Conservation (phyloP, 495 filamentous ascomycete species). For the Xylaria nigripes region DNA sequence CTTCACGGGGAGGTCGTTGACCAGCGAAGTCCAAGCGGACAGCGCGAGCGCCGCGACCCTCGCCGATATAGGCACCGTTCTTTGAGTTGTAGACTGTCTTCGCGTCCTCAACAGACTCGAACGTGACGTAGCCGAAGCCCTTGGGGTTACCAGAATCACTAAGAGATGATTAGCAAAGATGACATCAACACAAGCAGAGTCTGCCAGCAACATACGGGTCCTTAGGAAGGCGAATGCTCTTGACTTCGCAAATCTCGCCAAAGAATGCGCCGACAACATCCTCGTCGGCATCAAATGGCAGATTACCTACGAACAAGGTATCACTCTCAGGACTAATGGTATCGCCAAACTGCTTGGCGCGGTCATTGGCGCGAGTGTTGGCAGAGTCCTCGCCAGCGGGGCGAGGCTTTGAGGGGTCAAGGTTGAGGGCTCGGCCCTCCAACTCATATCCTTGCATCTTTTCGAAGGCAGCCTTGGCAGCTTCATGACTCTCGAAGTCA, state of each 20-base stretch:
- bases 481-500: constrained; percentile 65
- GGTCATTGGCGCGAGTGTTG: constrained; percentile 53
- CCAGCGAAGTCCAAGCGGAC: constrained; percentile 86
- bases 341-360: constrained; percentile 74
- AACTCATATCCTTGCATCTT: constrained; percentile 73
- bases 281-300: constrained; percentile 77
- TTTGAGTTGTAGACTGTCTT: constrained; percentile 65
- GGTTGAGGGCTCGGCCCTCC: constrained; percentile 78
- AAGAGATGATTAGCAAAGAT: constrained; percentile 29
- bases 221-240: constrained; percentile 81
- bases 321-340: constrained; percentile 63
- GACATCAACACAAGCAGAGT: not conserved
- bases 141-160: constrained; percentile 79
- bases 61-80: constrained; percentile 66
- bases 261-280: constrained; percentile 68
- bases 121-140: constrained; percentile 92
- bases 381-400: constrained; percentile 42
- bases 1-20: constrained; percentile 58
- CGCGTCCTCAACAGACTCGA: constrained; percentile 76
- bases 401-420: constrained; percentile 79
- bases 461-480: constrained; percentile 67
- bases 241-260: constrained; percentile 58
- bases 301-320: constrained; percentile 90
- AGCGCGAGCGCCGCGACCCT: constrained; percentile 47
- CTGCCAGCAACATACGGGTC: constrained; percentile 50